phyloP scores from a whole-genome alignment of 2,329 filamentous ascomycete species.

The Lithohypha guttulata region DNA sequence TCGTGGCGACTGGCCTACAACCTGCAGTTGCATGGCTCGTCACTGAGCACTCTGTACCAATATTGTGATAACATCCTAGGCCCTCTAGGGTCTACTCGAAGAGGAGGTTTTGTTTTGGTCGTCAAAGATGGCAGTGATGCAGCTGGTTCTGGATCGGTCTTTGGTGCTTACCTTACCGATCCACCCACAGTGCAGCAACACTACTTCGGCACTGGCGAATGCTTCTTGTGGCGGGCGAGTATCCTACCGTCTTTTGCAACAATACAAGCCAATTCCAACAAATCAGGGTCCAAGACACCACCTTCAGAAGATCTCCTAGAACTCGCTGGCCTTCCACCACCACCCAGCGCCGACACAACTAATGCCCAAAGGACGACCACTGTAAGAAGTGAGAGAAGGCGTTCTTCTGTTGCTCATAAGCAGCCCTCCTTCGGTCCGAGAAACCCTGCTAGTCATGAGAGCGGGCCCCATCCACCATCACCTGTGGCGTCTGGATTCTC shows the following conservation, averaged over 20 bases:
- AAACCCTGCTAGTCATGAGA: not conserved
- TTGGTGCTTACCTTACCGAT: conserved; percentile 91
- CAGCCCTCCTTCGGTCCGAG: conserved; percentile 1
- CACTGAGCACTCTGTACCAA: conserved; percentile 74
- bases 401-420: conserved; percentile 23
- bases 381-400: conserved; percentile 30
- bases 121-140: conserved; percentile 55
- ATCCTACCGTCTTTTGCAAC: conserved; percentile 45
- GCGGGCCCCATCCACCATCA: conserved; percentile 5
- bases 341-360: conserved; percentile 57
- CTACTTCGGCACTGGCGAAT: conserved; percentile 94
- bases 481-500: conserved; percentile 32
- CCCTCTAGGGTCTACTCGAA: conserved; percentile 42
- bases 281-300: not conserved
- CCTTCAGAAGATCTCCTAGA: conserved; percentile 34
- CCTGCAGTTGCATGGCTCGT: conserved; percentile 83
- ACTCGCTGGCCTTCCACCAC: conserved; percentile 52
- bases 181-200: conserved; percentile 67
- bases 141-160: conserved; percentile 41
- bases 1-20: conserved; percentile 82
- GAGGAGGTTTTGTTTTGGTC: conserved; percentile 83
- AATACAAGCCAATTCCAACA: conserved; percentile 20
- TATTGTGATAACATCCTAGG: conserved; percentile 55
- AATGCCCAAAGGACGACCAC: conserved; percentile 53
- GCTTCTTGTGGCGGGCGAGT: conserved; percentile 77